Conservation (phyloP, 2,329 filamentous ascomycete species). For the Pyricularia sp. region DNA sequence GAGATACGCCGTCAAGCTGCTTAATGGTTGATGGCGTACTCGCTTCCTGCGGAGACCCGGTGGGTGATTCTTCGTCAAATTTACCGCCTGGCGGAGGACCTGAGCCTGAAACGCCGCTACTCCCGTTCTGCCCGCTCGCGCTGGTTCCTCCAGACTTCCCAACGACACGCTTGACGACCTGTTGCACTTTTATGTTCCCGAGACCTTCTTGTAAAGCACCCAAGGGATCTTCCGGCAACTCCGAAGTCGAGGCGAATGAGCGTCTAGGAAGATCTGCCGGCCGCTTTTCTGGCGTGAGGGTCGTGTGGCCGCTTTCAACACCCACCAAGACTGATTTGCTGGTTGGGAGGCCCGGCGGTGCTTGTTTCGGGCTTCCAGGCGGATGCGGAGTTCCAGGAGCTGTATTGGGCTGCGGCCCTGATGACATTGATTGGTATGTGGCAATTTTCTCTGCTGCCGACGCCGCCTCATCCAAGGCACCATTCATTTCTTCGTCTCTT, state of each 20-base stretch:
- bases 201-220: conserved; percentile 13
- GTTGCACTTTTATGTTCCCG: conserved; percentile 12
- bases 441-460: conserved; percentile 33
- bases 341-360: conserved; percentile 24
- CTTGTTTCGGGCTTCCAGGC: conserved; percentile 20
- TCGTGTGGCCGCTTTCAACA: conserved; percentile 10
- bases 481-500: conserved; percentile 89
- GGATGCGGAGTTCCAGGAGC: not conserved
- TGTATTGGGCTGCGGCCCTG: conserved; percentile 23
- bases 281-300: conserved; percentile 8
- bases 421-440: conserved; percentile 18
- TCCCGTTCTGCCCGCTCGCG: not conserved
- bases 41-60: too few species aligned
- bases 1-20: not conserved
- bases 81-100: not conserved
- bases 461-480: conserved; percentile 44
- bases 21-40: not conserved
- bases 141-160: conserved; percentile 9
- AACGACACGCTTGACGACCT: conserved; percentile 14
- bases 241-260: conserved; percentile 5
- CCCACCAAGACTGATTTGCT: conserved; percentile 9
- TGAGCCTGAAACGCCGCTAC: conserved; percentile 3
- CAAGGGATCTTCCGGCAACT: conserved; percentile 7
- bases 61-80: not conserved
- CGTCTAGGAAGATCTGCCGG: conserved; percentile 9